A percentile compares a stretch with the other conserved stretches of the same genome.
These are phyloP conservation scores for Chaetomium olivaceum DNA, from an alignment of 2,329 filamentous ascomycete genomes.

Conservation along the genomic window DNA sequence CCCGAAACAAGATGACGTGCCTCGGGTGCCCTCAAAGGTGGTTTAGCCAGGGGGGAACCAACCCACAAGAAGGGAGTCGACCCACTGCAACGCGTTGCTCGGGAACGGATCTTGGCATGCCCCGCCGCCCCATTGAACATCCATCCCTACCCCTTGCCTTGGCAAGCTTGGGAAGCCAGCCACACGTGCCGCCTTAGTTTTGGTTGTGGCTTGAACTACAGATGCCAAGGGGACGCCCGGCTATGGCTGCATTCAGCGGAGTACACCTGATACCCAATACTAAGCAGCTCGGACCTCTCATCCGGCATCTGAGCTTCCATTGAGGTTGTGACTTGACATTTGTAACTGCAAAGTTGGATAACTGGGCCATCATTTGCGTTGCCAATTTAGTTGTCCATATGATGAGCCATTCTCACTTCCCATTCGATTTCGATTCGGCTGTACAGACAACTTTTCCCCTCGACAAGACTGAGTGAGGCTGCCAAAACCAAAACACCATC, in stretches of 20 bases:
- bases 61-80: not conserved
- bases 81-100: conserved; percentile 8
- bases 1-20: conserved; percentile 7
- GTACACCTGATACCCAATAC: too few species aligned
- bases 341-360: not conserved
- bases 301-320: too few species aligned
- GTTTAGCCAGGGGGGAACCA: not conserved
- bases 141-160: not conserved
- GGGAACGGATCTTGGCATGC: conserved; percentile 7
- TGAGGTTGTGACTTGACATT: not conserved
- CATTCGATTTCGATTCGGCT: not conserved
- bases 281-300: too few species aligned
- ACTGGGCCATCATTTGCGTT: not conserved
- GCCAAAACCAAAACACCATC: not conserved
- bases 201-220: not conserved
- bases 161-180: not conserved
- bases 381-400: not conserved
- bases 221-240: not conserved
- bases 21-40: not conserved
- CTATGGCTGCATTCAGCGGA: not conserved
- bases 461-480: not conserved
- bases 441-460: not conserved
- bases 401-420: not conserved
- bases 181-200: not conserved
- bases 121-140: not conserved